A percentile compares a stretch with the other conserved stretches of the same genome.
Conservation (phyloP, 805 yeast genomes). For the Wickerhamiella spandovensis region DNA sequence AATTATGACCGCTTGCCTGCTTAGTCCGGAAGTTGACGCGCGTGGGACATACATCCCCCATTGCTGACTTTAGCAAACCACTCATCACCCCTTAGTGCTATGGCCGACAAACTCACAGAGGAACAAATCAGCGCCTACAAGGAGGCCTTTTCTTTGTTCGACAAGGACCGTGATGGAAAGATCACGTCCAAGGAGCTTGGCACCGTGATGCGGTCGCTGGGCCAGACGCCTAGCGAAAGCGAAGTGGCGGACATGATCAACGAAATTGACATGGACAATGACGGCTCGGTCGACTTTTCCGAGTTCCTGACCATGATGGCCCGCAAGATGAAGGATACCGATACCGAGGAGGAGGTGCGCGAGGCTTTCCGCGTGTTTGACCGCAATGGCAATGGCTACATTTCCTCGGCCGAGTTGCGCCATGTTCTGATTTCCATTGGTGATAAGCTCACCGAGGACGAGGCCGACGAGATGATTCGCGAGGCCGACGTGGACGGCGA, state of each 20-base stretch:
- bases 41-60: not conserved
- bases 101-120: conserved; percentile 80
- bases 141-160: conserved; percentile 95
- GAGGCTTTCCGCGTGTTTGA: conserved; percentile 98
- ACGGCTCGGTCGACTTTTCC: conserved; percentile 74
- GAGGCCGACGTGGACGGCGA: conserved; percentile 88
- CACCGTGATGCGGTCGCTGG: conserved; percentile 97
- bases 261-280: conserved; percentile 92
- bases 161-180: conserved; percentile 90
- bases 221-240: conserved; percentile 91
- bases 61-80: not conserved
- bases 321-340: conserved; percentile 90
- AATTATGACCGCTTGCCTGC: not conserved
- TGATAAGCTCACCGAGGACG: conserved; percentile 90
- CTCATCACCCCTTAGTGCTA: conserved; percentile 1
- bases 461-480: conserved; percentile 91
- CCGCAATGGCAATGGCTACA: conserved; percentile 85
- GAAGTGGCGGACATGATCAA: conserved; percentile 95
- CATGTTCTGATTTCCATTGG: conserved; percentile 97
- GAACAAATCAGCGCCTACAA: conserved; percentile 94
- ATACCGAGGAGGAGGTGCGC: conserved; percentile 89
- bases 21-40: not conserved
- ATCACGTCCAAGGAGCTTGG: conserved; percentile 93
- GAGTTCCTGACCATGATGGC: conserved; percentile 81
- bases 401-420: conserved; percentile 90